Evolutionary conservation across 1,284 basidiomycete genomes (phyloP).

Genomic region (Microbotryum intermedium): DNA sequence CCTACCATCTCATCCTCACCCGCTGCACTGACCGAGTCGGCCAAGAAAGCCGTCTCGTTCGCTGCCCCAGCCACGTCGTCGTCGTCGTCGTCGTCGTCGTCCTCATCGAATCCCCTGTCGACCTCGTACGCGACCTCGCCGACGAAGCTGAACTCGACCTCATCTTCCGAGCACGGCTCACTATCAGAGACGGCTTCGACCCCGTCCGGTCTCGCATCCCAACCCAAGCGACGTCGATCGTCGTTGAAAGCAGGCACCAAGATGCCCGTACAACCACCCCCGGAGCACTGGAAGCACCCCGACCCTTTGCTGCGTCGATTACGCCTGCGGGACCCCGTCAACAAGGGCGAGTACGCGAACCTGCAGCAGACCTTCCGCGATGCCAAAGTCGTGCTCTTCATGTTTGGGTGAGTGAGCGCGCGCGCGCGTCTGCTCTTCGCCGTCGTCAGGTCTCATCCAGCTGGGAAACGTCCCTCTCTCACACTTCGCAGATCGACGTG

Average conservation of each 20-base stretch:
- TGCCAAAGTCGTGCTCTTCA: constrained; percentile 38
- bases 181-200: not conserved
- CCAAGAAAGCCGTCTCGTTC: constrained; percentile 13
- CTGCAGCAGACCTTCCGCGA: constrained; percentile 36
- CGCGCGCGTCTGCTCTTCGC: not conserved
- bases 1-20: too few species aligned
- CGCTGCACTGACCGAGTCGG: too few species aligned
- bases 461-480: not conserved
- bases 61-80: not conserved
- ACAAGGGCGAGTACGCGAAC: constrained; percentile 34
- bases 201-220: not conserved
- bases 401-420: constrained; percentile 38
- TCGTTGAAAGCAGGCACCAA: constrained; percentile 35
- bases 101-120: not conserved
- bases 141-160: not conserved
- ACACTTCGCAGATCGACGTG: constrained; percentile 14
- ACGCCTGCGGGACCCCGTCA: constrained; percentile 33
- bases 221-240: constrained; percentile 20
- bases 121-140: not conserved
- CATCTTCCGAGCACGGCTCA: not conserved
- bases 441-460: constrained; percentile 11
- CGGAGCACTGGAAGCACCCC: constrained; percentile 37
- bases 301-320: constrained; percentile 39
- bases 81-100: not conserved
- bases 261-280: constrained; percentile 33